These are phyloP conservation scores for Phytopythium mirpurense DNA, from an alignment of 352 stramenopile species.

Conservation along the genomic window DNA sequence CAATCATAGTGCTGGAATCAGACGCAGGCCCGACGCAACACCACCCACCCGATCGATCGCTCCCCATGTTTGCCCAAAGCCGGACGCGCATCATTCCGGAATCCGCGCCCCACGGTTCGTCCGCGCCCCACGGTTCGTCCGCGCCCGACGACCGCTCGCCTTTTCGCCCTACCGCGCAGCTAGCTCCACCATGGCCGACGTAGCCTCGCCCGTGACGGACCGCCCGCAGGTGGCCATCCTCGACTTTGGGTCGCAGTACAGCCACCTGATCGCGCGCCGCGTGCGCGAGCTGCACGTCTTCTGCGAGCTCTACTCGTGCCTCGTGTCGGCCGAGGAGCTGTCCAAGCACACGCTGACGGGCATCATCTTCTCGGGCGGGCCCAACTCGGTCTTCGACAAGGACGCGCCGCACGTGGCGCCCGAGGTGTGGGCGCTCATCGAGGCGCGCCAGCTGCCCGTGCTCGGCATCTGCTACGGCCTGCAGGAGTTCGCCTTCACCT, in stretches of 20 bases:
- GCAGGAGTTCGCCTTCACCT: conserved; percentile 94
- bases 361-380: conserved; percentile 98
- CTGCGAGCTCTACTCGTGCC: conserved; percentile 99
- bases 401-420: conserved; percentile 91
- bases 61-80: no score
- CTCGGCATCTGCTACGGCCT: conserved; percentile 98
- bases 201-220: conserved; percentile 77
- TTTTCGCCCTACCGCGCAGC: no score
- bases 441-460: conserved; percentile 94
- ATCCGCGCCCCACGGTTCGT: no score
- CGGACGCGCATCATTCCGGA: no score
- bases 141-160: no score
- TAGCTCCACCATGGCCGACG: conserved; percentile 66
- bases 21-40: no score
- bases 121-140: no score
- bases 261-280: conserved; percentile 97
- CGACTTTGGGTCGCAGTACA: conserved; percentile 99
- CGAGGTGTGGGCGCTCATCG: conserved; percentile 96
- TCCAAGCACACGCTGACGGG: conserved; percentile 92
- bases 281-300: conserved; percentile 98
- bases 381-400: conserved; percentile 96
- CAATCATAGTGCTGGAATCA: no score
- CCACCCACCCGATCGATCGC: no score
- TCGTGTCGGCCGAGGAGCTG: conserved; percentile 92
- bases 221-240: conserved; percentile 97